A percentile compares a stretch with the other conserved stretches of the same genome.
These are phyloP conservation scores for Boletus sp. DNA, from an alignment of 768 basidiomycete genomes.

Conservation along the genomic window DNA sequence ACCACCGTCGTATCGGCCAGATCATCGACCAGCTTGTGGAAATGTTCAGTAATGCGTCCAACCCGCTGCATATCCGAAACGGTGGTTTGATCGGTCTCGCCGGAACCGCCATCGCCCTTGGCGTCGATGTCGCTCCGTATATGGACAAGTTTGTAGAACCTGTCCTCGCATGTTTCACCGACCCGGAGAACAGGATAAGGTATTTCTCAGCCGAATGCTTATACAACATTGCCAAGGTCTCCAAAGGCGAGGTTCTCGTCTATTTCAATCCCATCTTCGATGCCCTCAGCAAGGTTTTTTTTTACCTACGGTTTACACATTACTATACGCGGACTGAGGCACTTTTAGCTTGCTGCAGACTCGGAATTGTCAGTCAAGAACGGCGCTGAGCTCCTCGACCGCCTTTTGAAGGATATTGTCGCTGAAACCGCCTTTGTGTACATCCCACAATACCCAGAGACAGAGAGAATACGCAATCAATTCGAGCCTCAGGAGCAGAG, in stretches of 20 bases:
- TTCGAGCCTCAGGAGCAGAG: slow-evolving; percentile 45
- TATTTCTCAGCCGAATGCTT: slow-evolving; percentile 98
- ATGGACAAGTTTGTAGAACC: slow-evolving; percentile 92
- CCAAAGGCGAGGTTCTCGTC: slow-evolving; percentile 93
- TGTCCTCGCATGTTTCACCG: slow-evolving; percentile 87
- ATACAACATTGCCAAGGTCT: slow-evolving; percentile 97
- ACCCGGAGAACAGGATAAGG: slow-evolving; percentile 90
- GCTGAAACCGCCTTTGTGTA: slow-evolving; percentile 95
- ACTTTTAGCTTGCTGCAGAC: slow-evolving; percentile 84
- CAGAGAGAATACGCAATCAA: slow-evolving; percentile 56
- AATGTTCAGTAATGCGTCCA: slow-evolving; percentile 82
- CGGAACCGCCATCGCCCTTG: slow-evolving; percentile 94
- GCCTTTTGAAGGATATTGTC: slow-evolving; percentile 97
- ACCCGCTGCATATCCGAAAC: slow-evolving; percentile 87
- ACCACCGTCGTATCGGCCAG: slow-evolving; percentile 74
- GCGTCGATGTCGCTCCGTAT: slow-evolving; percentile 89
- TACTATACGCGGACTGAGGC: slow-evolving; percentile 9
- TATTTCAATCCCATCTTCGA: slow-evolving; percentile 99
- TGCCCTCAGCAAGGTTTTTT: slow-evolving; percentile 88
- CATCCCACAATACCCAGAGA: slow-evolving; percentile 83
- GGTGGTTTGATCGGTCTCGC: slow-evolving; percentile 96
- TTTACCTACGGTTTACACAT: not conserved
- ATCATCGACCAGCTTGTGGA: slow-evolving; percentile 95
- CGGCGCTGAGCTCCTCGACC: slow-evolving; percentile 93
- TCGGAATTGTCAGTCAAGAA: slow-evolving; percentile 97